Percentiles rank a stretch among this genome's conserved stretches.
These are phyloP conservation scores for Fusarium sp. DNA, from an alignment of 2,329 filamentous ascomycete genomes.

Conservation along the genomic window DNA sequence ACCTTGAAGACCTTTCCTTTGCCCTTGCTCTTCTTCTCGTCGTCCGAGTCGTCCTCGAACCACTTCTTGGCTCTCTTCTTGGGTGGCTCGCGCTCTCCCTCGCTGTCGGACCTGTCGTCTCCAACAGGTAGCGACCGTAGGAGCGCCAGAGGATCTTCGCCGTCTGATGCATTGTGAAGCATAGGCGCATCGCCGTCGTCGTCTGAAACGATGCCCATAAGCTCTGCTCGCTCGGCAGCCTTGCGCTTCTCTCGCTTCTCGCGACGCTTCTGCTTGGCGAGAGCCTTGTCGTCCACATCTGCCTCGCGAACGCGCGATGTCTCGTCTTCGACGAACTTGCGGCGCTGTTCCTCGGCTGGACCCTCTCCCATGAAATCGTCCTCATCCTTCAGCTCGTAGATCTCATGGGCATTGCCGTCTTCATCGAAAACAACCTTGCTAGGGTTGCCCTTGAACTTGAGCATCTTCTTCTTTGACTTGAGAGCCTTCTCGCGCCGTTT, in stretches of 20 bases:
- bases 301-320: slow-evolving; percentile 76
- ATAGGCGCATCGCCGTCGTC: slow-evolving; percentile 50
- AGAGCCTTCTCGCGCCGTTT: slow-evolving; percentile 97
- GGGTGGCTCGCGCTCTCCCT: slow-evolving; percentile 59
- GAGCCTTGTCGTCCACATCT: slow-evolving; percentile 85
- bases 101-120: slow-evolving; percentile 51
- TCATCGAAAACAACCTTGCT: slow-evolving; percentile 93
- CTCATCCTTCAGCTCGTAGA: slow-evolving; percentile 92
- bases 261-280: slow-evolving; percentile 81
- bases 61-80: slow-evolving; percentile 78
- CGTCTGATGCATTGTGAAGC: slow-evolving; percentile 52
- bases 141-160: slow-evolving; percentile 62
- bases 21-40: slow-evolving; percentile 57
- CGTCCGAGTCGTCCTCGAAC: slow-evolving; percentile 79
- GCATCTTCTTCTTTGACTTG: slow-evolving; percentile 92
- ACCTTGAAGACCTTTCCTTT: slow-evolving; percentile 71
- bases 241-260: slow-evolving; percentile 83
- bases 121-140: slow-evolving; percentile 69
- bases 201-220: slow-evolving; percentile 45
- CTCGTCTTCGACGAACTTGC: slow-evolving; percentile 83
- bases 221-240: slow-evolving; percentile 68
- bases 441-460: slow-evolving; percentile 89
- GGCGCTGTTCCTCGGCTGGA: slow-evolving; percentile 79
- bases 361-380: slow-evolving; percentile 82
- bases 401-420: slow-evolving; percentile 83